A percentile compares a stretch with the other conserved stretches of the same genome.
Evolutionary conservation across 371 early-diverging fungal genomes (phyloP).

Genomic region (Rhizomucor miehei): DNA sequence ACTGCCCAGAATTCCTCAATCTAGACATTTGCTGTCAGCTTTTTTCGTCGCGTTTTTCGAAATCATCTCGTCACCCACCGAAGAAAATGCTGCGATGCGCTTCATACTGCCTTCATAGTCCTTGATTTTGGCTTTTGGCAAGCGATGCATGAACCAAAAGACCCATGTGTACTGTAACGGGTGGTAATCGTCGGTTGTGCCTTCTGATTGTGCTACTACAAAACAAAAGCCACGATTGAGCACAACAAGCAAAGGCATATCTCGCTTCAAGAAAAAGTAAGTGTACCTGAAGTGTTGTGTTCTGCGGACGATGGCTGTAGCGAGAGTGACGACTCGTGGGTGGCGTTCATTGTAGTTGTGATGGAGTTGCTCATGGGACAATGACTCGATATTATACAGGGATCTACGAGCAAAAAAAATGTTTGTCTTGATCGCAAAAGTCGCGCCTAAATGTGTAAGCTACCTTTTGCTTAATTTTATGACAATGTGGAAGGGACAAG

Average conservation of each 20-base stretch:
- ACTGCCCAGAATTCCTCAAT: constrained; percentile 94
- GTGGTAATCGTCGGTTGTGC: constrained; percentile 19
- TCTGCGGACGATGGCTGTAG: not conserved
- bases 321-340: not conserved
- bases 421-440: too few relatives aligned
- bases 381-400: too few relatives aligned
- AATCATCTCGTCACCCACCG: constrained; percentile 44
- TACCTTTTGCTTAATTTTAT: too few relatives aligned
- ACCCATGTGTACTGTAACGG: constrained; percentile 71
- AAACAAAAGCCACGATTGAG: too few relatives aligned
- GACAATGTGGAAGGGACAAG: too few relatives aligned
- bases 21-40: constrained; percentile 26
- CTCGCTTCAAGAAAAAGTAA: not conserved
- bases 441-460: too few relatives aligned
- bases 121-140: constrained; percentile 80
- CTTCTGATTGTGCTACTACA: too few relatives aligned
- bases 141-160: constrained; percentile 91
- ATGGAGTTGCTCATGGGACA: not conserved
- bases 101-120: constrained; percentile 89
- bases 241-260: too few relatives aligned
- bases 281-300: too few relatives aligned
- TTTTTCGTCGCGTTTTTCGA: not conserved
- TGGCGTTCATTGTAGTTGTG: constrained; percentile 5
- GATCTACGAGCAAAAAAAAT: not conserved
- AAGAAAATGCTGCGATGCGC: constrained; percentile 77